These are phyloP conservation scores for Viridothelium virens DNA, from an alignment of 495 filamentous ascomycete species.

Conservation along the genomic window DNA sequence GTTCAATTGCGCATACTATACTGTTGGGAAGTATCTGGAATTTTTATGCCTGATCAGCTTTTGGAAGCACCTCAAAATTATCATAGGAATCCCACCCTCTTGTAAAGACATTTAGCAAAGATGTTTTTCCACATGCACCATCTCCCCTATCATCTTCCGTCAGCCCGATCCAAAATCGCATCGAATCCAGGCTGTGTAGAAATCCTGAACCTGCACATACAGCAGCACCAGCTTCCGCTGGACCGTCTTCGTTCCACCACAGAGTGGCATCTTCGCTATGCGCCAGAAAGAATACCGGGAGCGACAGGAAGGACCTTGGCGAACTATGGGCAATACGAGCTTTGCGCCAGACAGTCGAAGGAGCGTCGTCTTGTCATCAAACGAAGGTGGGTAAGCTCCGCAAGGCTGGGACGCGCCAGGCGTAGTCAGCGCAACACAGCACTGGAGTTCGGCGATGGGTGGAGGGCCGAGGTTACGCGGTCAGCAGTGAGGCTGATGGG, in stretches of 20 bases:
- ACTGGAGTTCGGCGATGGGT: not conserved
- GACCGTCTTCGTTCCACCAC: conserved; percentile 66
- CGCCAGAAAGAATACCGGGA: conserved; percentile 10
- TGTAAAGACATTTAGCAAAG: conserved; percentile 94
- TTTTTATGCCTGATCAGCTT: not conserved
- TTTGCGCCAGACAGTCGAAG: not conserved
- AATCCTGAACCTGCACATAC: conserved; percentile 46
- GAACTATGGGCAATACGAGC: not conserved
- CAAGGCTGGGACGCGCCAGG: not conserved
- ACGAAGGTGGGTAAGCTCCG: not conserved
- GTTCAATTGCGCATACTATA: conserved; percentile 56
- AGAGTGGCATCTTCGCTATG: conserved; percentile 47
- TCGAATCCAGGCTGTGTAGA: not conserved
- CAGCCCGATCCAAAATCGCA: conserved; percentile 12
- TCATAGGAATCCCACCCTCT: conserved; percentile 60
- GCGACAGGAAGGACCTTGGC: conserved; percentile 30
- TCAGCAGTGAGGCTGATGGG: conserved; percentile 1
- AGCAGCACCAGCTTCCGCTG: conserved; percentile 96
- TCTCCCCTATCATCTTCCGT: conserved; percentile 60
- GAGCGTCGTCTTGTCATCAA: conserved; percentile 2
- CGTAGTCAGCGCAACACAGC: conserved; percentile 9
- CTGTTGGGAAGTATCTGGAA: conserved; percentile 86
- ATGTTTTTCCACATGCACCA: conserved; percentile 97
- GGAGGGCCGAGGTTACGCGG: not conserved
- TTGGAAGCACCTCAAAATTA: not conserved